These are phyloP conservation scores for Westerdykella ornata DNA, from an alignment of 2,329 filamentous ascomycete genomes.

Conservation along the genomic window DNA sequence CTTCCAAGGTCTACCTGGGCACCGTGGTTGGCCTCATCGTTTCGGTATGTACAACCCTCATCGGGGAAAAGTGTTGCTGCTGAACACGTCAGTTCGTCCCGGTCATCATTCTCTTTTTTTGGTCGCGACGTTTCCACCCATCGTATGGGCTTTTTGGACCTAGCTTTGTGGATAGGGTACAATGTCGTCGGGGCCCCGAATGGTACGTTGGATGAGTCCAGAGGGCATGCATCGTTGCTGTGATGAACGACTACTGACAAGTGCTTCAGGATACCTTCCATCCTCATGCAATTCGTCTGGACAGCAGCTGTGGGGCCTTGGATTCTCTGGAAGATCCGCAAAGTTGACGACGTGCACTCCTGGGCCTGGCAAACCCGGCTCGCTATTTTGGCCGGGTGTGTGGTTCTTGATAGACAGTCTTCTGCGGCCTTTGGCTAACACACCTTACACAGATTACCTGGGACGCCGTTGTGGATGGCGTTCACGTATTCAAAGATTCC, in stretches of 20 bases:
- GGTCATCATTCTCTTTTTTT: constrained; percentile 54
- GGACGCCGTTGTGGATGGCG: constrained; percentile 35
- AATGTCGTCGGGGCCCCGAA: constrained; percentile 54
- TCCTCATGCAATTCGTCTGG: constrained; percentile 35
- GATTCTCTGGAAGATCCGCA: constrained; percentile 36
- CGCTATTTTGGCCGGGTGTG: constrained; percentile 34
- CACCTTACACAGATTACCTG: constrained; percentile 23
- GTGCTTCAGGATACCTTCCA: constrained; percentile 30
- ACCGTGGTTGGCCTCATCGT: constrained; percentile 25
- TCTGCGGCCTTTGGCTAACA: constrained; percentile 14
- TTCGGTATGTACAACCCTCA: constrained; percentile 29
- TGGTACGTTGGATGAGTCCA: constrained; percentile 43
- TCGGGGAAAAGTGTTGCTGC: no score
- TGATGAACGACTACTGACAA: constrained; percentile 6
- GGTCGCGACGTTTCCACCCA: constrained; percentile 59
- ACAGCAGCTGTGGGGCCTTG: constrained; percentile 32
- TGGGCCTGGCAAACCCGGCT: constrained; percentile 38
- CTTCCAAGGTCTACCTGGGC: constrained; percentile 30
- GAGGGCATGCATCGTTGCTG: background rate
- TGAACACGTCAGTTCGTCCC: constrained; percentile 47
- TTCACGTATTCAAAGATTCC: constrained; percentile 30
- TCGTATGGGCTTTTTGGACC: constrained; percentile 51
- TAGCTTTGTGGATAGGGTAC: constrained; percentile 38
- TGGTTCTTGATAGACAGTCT: background rate
- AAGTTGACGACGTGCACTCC: constrained; percentile 33